These are phyloP conservation scores for Leucogyrophana mollusca DNA, from an alignment of 768 basidiomycete species.

Conservation along the genomic window DNA sequence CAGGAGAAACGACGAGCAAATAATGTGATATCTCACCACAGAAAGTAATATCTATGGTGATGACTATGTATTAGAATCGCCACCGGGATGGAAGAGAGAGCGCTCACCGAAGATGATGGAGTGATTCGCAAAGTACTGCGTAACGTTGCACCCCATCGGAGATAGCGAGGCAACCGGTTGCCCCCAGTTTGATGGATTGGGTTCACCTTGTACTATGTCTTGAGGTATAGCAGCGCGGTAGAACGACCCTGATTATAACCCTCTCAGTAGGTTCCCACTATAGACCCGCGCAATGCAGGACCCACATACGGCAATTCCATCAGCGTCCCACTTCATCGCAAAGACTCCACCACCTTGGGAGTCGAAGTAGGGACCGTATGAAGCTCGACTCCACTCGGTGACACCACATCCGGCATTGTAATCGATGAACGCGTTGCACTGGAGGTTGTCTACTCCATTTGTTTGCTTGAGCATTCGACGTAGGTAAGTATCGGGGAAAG, in stretches of 20 bases:
- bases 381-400: constrained; percentile 76
- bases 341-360: constrained; percentile 80
- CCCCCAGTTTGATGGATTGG: constrained; percentile 70
- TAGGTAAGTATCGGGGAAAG: constrained; percentile 1
- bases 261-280: no score
- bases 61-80: constrained; percentile 7
- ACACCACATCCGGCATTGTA: constrained; percentile 76
- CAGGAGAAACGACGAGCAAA: neutral
- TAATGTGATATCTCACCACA: constrained; percentile 51
- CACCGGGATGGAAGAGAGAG: neutral
- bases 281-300: constrained; percentile 6
- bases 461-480: constrained; percentile 35
- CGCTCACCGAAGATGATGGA: constrained; percentile 72
- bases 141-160: constrained; percentile 53
- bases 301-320: constrained; percentile 74
- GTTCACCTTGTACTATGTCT: constrained; percentile 60
- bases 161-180: constrained; percentile 60
- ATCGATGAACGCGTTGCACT: constrained; percentile 53
- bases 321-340: constrained; percentile 86
- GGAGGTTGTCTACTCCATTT: constrained; percentile 49
- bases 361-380: constrained; percentile 84
- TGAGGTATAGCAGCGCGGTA: constrained; percentile 74
- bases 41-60: constrained; percentile 68
- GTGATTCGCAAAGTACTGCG: constrained; percentile 63
- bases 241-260: constrained; percentile 62